A percentile compares a stretch with the other conserved stretches of the same genome.
Conservation (phyloP, 108 stramenopile species). For the Skeletonema menzelii region DNA sequence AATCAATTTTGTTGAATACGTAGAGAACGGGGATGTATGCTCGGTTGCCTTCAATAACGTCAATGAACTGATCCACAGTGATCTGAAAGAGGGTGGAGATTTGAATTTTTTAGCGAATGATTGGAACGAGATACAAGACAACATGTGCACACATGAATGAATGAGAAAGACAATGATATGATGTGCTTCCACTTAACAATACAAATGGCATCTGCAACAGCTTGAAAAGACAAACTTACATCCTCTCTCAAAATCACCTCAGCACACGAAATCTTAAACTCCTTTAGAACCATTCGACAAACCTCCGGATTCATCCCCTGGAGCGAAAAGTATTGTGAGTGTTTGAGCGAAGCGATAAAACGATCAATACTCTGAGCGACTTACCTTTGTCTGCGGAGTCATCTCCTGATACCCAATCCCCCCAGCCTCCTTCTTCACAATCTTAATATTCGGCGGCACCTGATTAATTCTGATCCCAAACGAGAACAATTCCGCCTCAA, state of each 20-base stretch:
- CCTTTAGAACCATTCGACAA: conserved; percentile 84
- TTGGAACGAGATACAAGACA: too few relatives aligned
- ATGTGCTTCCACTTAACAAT: conserved; percentile 87
- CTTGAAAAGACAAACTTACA: conserved; percentile 17
- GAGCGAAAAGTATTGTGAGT: too few relatives aligned
- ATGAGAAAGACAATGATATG: too few relatives aligned
- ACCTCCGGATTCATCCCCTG: conserved; percentile 86
- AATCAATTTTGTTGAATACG: conserved; percentile 99
- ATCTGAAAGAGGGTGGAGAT: conserved; percentile 79
- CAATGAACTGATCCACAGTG: conserved; percentile 96
- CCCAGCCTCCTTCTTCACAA: conserved; percentile 93
- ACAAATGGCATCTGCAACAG: conserved; percentile 87
- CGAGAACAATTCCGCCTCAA: conserved; percentile 94
- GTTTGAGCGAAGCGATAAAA: too few relatives aligned
- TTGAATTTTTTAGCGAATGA: conserved; percentile 86
- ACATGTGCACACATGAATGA: too few relatives aligned
- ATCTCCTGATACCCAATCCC: conserved; percentile 94
- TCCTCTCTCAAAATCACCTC: conserved; percentile 92
- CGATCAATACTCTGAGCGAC: too few relatives aligned
- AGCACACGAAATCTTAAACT: conserved; percentile 94
- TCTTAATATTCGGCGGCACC: conserved; percentile 89
- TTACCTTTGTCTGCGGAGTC: conserved; percentile 80
- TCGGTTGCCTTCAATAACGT: conserved; percentile 96
- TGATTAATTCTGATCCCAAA: conserved; percentile 99
- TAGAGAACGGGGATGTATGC: conserved; percentile 96